Base-by-base conservation (phyloP, 139 green algal genomes). In the Volvox reticuliferus region DNA sequence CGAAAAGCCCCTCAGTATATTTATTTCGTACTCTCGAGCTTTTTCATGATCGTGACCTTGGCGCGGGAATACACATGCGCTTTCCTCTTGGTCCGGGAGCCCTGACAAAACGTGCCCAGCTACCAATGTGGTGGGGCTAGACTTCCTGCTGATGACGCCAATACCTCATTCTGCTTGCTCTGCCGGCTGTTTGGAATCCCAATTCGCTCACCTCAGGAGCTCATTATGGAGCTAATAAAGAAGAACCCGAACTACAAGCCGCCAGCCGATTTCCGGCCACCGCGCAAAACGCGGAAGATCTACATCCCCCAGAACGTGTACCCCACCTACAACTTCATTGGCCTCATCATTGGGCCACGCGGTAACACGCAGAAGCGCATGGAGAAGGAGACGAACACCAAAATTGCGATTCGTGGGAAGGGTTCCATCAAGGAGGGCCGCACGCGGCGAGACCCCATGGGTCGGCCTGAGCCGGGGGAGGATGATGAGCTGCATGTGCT, bases 281-380 rank as follows among this genome's bases (percentile, higher is more conserved):
- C 96, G 71, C 98, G 98, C 93, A 97, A 97, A 92, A 94, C 90
- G 44, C 92, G 93, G 24, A 99, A 98, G 92, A 94, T 99, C 62
- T 98, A 93, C 90, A 98, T 99, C 44, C 98, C 98, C 0, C 82
- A 97, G 63, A 96, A 98, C 22, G 95, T 98, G 37, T 98, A 97
- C 92, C 93, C 97, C 94, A 0, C 95, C 81, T 99, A 98, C 95
- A 99, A 99, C 92, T 99, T 99, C 92, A 98, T 99, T 86, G 98
- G 98, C 13, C 94, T 99, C 21, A 99, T 99, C 95, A 99, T 99
- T 24, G 98, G 98, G 12, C 98, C 98, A 30, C 95, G 98, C 65
- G 97, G 97, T 79, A 98, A 85, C 61, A 84, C 44, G 30, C 98
- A 99, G 93, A 99, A 99, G 95, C 94, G 97, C 68, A 99, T 99